Base-by-base conservation (phyloP, 2,329 filamentous ascomycete species). In the Chrysoporthe cubensis region DNA sequence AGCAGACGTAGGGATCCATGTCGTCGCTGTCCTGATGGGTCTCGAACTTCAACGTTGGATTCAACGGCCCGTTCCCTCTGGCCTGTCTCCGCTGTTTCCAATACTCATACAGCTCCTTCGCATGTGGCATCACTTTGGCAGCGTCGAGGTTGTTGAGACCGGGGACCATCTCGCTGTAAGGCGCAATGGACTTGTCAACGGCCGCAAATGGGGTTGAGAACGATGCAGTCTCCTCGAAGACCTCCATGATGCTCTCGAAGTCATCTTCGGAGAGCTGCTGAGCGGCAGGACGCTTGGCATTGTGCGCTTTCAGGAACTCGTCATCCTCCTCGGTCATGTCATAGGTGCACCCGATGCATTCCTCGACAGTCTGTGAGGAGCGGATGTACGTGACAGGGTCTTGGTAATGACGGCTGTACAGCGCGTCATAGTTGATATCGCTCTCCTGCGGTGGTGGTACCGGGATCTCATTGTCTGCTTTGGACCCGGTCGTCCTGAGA, bases 301-400 rank as follows among this genome's bases (percentile, higher is more conserved):
- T 99, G 82, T 96, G 91, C 72, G 88, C 85, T 76, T 90, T 92
- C 74, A 99, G 87, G 76, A 93, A 97, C 66, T 86, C 88, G 78
- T 94, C 91, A 81, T 99, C 96, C 75, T 97, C 93, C 72, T 91
- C 90, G 40, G 90, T 94, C 91, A 98, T 95, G 81, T 97, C 94
- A 89, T 99, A 99, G 74, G 90, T 88, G 77, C 91, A 92, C 75
- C 92, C 92, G 76, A 93, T 91, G 75, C 91, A 97, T 80, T 99
- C 96, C 81, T 99, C 96, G 70, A 99, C 95, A 2, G 96, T 99
- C 73, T 97, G 95, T 71, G 96, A 98, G 82, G 97, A 98, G 72
- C 95, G 93, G 78, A 99, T 97, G 80, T 98, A 98, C 70, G 94
- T 96, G 70, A 90, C 89, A 64, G 96, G 94, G 79, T 96, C 91